Conservation (phyloP, 805 yeast species). For the Schwanniomyces vanrijiae region DNA sequence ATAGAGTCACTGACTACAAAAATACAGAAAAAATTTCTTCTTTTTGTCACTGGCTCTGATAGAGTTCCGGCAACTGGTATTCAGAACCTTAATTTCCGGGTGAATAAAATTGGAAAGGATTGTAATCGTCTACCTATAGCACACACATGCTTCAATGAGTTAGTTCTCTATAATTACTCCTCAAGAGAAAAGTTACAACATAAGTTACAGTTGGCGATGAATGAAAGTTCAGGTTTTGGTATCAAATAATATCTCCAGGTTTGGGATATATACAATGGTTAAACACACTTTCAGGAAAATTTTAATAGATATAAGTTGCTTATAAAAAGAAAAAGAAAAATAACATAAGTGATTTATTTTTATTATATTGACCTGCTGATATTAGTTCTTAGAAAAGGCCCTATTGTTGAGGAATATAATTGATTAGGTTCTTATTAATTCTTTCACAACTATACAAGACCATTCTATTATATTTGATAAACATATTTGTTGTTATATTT, state of each 20-base stretch:
- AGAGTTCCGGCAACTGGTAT: constrained; percentile 92
- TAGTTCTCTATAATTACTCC: constrained; percentile 70
- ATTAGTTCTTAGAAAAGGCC: too few species aligned
- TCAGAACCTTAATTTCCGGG: constrained; percentile 68
- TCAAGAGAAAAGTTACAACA: constrained; percentile 50
- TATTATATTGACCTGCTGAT: too few species aligned
- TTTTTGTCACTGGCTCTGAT: constrained; percentile 88
- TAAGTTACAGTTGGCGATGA: constrained; percentile 68
- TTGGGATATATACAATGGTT: too few species aligned
- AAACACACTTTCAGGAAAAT: too few species aligned
- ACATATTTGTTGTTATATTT: too few species aligned
- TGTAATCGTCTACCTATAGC: constrained; percentile 70
- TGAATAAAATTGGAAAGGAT: constrained; percentile 48
- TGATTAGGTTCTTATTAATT: too few species aligned
- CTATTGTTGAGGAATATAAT: too few species aligned
- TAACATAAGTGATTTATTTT: too few species aligned
- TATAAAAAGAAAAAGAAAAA: too few species aligned
- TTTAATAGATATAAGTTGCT: too few species aligned
- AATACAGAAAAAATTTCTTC: constrained; percentile 62
- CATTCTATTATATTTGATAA: too few species aligned
- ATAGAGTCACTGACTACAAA: constrained; percentile 44
- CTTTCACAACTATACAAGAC: too few species aligned
- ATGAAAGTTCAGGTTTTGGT: constrained; percentile 87
- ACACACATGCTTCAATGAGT: constrained; percentile 93
- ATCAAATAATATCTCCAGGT: constrained; percentile 49